Evolutionary conservation across 2,329 filamentous ascomycete genomes (phyloP).

Genomic region (Alternaria brassicicola): DNA sequence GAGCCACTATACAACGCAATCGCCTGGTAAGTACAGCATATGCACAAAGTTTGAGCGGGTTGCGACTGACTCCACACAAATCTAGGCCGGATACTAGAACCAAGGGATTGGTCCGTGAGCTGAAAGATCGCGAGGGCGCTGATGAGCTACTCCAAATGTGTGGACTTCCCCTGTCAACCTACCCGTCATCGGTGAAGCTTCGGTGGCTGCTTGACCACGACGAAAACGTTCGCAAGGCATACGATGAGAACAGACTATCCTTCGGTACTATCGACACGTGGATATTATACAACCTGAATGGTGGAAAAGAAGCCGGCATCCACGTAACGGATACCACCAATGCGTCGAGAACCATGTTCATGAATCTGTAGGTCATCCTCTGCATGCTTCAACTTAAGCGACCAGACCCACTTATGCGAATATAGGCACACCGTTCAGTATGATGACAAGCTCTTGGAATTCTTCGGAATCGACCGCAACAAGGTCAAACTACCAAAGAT

Average conservation of each 20-base stretch:
- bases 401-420: slow-evolving; percentile 3
- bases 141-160: slow-evolving; percentile 73
- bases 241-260: slow-evolving; percentile 75
- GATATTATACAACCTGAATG: slow-evolving; percentile 85
- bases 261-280: slow-evolving; percentile 91
- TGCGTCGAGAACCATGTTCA: slow-evolving; percentile 91
- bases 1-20: slow-evolving; percentile 83
- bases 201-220: slow-evolving; percentile 80
- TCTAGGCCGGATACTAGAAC: slow-evolving; percentile 76
- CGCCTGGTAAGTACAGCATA: slow-evolving; percentile 64
- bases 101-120: slow-evolving; percentile 73
- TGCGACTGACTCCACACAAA: slow-evolving; percentile 5
- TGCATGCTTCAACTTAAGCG: background rate
- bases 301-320: slow-evolving; percentile 68
- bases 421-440: slow-evolving; percentile 72
- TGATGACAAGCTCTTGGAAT: slow-evolving; percentile 75
- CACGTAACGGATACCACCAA: slow-evolving; percentile 88
- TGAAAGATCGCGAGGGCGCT: slow-evolving; percentile 71
- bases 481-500: slow-evolving; percentile 83
- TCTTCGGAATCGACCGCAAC: slow-evolving; percentile 75
- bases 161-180: slow-evolving; percentile 84
- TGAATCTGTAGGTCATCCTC: slow-evolving; percentile 66
- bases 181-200: slow-evolving; percentile 85
- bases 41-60: background rate
- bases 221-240: slow-evolving; percentile 71